Evolutionary conservation across 2,329 filamentous ascomycete species (phyloP).

Genomic region (Aspergillus pseudoterreus): DNA sequence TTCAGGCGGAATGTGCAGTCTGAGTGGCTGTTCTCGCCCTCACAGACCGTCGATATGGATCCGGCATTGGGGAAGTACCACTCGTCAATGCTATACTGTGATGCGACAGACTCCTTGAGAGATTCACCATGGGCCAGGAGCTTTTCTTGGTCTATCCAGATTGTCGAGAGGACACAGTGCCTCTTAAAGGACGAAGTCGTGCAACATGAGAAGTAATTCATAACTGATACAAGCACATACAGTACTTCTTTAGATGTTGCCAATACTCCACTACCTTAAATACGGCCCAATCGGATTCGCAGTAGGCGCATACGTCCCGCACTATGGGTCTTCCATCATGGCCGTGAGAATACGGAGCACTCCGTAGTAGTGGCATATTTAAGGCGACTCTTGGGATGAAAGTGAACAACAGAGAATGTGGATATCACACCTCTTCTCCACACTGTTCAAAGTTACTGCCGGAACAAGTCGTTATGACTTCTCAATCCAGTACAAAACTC

Average conservation of each 20-base stretch:
- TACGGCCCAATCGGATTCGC: neutral
- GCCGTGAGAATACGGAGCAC: neutral
- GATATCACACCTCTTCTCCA: neutral
- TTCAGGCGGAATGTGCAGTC: neutral
- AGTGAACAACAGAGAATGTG: too few relatives aligned
- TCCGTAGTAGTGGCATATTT: neutral
- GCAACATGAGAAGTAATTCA: neutral
- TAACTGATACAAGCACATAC: neutral
- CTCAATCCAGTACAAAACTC: neutral
- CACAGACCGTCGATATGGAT: neutral
- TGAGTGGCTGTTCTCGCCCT: neutral
- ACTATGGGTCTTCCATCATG: neutral
- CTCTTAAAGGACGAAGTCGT: too few relatives aligned
- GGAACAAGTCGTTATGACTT: neutral
- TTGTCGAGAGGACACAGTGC: neutral
- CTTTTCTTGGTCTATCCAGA: neutral
- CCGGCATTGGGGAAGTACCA: neutral
- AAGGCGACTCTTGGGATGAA: neutral
- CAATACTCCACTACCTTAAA: neutral
- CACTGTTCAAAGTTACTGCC: neutral
- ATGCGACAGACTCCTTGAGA: neutral
- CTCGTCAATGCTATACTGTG: neutral
- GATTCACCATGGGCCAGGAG: neutral
- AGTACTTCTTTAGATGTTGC: too few relatives aligned
- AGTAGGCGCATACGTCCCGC: neutral